Evolutionary conservation across 306 rosid genomes (phyloP), one percentile per base, ranked within the genome.

Genomic region (Dalbergia cochinchinensis): DNA sequence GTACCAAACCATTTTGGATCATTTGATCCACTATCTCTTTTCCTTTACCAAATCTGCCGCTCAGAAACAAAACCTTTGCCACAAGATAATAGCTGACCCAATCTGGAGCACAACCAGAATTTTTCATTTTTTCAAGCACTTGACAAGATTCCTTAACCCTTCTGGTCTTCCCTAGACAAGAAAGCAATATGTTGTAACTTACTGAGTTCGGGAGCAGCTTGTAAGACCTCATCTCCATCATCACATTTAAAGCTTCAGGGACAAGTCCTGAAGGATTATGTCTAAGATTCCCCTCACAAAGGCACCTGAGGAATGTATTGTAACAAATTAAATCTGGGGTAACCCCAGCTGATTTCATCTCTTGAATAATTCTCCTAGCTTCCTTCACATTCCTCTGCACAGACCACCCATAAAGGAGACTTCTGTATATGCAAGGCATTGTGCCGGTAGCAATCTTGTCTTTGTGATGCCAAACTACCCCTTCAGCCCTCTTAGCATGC

Each of bases 401-500:
- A 16, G 92, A 86, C 94, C 98, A 94, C 66, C 96, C 98, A 82
- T 86, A 83, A 37, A 94, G 87, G 71, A 94, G 84, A 80, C 92
- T 92, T 73, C 87, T 85, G 74, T 92, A 92, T 67, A 89, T 71
- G 73, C 92, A 81, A 61, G 84, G 84, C 82, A 74, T 74, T 33
- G 58, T 31, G 10, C 87, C 84, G 20, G 65, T 84, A 16, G 65
- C 65, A 80, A 94, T 82, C 90, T 92, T 90, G 74, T 92, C 92
- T 71, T 62, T 94, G 76, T 94, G 96, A 83, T 90, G 92, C 84
- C 70, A 79, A 71, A 89, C 82, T 15, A 92, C 98, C 72, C 94
- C 96, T 85, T 94, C 98, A 19, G 97, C 98, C 73, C 88, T 89
- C 87, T 82, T 90, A 67, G 92, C 91, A 64, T 92, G 96, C 71